These are phyloP conservation scores for Coemansia pectinata DNA, from an alignment of 192 early-diverging fungal genomes.

Conservation along the genomic window DNA sequence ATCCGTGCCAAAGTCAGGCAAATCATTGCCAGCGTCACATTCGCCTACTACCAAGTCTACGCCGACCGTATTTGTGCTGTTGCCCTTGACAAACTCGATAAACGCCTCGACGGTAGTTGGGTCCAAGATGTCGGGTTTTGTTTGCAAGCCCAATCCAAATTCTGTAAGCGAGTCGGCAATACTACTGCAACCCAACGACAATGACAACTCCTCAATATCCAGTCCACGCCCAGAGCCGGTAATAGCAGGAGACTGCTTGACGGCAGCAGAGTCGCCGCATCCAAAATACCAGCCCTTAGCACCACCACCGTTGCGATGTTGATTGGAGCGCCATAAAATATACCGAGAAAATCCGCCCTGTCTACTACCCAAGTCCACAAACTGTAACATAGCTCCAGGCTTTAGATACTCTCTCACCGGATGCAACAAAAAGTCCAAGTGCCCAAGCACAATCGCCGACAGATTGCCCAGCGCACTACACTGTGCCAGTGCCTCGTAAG, in stretches of 20 bases:
- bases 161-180: not conserved
- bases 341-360: slow-evolving; percentile 24
- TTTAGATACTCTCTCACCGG: slow-evolving; percentile 25
- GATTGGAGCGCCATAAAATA: slow-evolving; percentile 28
- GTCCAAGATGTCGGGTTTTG: slow-evolving; percentile 11
- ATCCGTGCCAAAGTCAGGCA: slow-evolving; percentile 6
- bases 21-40: not conserved
- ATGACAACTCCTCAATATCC: not conserved
- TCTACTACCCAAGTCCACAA: slow-evolving; percentile 37
- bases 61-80: not conserved
- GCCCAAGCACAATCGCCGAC: slow-evolving; percentile 27
- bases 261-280: not conserved
- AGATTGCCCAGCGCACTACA: not conserved
- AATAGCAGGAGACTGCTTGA: not conserved
- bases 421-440: slow-evolving; percentile 26
- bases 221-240: not conserved
- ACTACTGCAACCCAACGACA: not conserved
- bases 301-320: not conserved
- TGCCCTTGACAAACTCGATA: slow-evolving; percentile 17
- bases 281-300: slow-evolving; percentile 38
- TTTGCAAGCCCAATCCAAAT: not conserved
- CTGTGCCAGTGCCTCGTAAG: slow-evolving; percentile 19
- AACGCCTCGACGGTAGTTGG: slow-evolving; percentile 23
- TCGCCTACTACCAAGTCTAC: slow-evolving; percentile 46
- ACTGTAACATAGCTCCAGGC: not conserved